phyloP scores from a whole-genome alignment of 768 basidiomycete species.

The Mycena amicta region DNA sequence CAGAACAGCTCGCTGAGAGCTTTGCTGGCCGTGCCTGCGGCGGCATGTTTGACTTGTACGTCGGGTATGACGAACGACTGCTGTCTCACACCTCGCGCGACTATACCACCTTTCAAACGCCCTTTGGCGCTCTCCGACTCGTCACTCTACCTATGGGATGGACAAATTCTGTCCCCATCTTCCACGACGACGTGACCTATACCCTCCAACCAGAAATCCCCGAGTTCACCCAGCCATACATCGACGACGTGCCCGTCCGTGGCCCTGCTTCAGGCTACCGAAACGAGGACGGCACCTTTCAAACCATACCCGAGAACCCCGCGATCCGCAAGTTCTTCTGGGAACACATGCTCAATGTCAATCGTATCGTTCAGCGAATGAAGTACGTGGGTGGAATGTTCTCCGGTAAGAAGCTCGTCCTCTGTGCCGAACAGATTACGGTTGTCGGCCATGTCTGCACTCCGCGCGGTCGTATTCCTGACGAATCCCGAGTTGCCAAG shows the following conservation, averaged over 20 bases:
- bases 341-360: not conserved
- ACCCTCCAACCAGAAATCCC: conserved; percentile 28
- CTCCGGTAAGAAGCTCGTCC: not conserved
- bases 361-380: not conserved
- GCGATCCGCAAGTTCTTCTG: conserved; percentile 1
- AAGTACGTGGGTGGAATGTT: not conserved
- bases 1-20: too few species aligned
- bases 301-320: conserved; percentile 13
- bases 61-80: conserved; percentile 10
- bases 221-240: conserved; percentile 24
- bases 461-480: not conserved
- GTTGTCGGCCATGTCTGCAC: too few species aligned
- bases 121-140: conserved; percentile 16
- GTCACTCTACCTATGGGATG: conserved; percentile 21
- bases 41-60: conserved; percentile 9
- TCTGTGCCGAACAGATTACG: too few species aligned
- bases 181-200: conserved; percentile 25
- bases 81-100: conserved; percentile 9
- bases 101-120: conserved; percentile 21
- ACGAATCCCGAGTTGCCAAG: not conserved
- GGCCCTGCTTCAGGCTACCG: conserved; percentile 29
- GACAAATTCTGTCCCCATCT: too few species aligned
- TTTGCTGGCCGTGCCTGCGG: too few species aligned
- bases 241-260: too few species aligned
- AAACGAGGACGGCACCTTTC: conserved; percentile 6